Conservation (phyloP, 1,139 yeast genomes). For the Saccharomycopsis hybrid region DNA sequence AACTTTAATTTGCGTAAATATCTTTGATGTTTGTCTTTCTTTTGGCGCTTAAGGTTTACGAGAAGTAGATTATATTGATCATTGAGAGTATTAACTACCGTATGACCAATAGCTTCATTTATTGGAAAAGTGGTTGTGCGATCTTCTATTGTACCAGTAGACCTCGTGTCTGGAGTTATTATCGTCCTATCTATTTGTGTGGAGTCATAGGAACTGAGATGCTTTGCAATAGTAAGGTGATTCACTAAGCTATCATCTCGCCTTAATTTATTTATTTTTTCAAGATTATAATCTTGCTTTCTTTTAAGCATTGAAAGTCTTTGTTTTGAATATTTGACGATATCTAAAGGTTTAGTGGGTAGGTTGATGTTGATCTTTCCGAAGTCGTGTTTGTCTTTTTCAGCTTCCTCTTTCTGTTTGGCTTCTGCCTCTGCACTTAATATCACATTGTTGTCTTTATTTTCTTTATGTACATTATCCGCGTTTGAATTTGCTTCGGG, state of each 20-base stretch:
- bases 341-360: conserved; percentile 39
- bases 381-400: not conserved
- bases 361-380: conserved; percentile 15
- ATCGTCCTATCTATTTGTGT: not conserved
- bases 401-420: conserved; percentile 6
- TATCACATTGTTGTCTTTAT: conserved; percentile 16
- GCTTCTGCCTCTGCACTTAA: conserved; percentile 2
- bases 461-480: conserved; percentile 4
- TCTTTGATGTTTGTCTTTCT: conserved; percentile 12
- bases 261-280: conserved; percentile 7
- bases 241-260: conserved; percentile 6
- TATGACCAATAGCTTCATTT: conserved; percentile 2
- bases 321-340: conserved; percentile 47
- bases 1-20: conserved; percentile 3
- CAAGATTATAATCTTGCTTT: conserved; percentile 22
- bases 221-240: conserved; percentile 8
- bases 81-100: conserved; percentile 6
- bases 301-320: conserved; percentile 33
- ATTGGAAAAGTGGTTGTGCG: not conserved
- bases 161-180: not conserved
- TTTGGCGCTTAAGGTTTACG: conserved; percentile 10
- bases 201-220: conserved; percentile 16
- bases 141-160: not conserved
- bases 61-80: conserved; percentile 10
- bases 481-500: not conserved